Evolutionary conservation across 768 basidiomycete genomes (phyloP), one percentile per base, ranked within the genome.

Genomic region (Russula abietina): DNA sequence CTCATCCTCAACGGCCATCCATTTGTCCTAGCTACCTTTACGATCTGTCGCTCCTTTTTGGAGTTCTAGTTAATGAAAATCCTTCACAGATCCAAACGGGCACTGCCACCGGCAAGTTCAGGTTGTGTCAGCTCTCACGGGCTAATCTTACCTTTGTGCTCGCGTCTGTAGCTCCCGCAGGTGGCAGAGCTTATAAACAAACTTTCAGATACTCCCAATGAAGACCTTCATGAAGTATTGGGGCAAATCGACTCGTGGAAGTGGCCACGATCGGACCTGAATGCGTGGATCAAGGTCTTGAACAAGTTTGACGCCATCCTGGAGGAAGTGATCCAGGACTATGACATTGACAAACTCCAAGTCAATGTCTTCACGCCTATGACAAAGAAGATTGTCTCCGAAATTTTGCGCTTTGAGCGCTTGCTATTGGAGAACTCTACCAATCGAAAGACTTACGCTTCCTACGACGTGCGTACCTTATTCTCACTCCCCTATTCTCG

Each of bases 361-460:
- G 74, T 86, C 38, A 87, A 86, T 60, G 80, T 81, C 28, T 97
- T 98, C 71, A 84, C 86, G 2, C 83, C 88, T 0, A 74, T 78
- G 48, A 86, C 86, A 28, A 95, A 93, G 79, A 81, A 81, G 61
- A 78, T 84, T 3, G 72, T 98, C 14, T 83, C 86, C 65, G 87
- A 89, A 72, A 88, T 99, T 67, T 82, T 99, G 64, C 81, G 86
- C 67, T 94, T 99, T 67, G 86, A 93, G 77, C 83, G 91, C 65
- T 76, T 98, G 43, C 77, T 99, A 56, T 79, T 99, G 70, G 97
- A 98, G 77, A 97, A 98, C 73, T 96, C 94, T 52, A 99, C 97
- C 45, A 98, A 96, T 73, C 80, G 97, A 70, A 98, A 98, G 78
- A 90, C 94, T 61, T 99, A 88, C 76, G 87, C 84, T 64, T 96